Conservation (phyloP, 2,329 filamentous ascomycete species). For the Shiraia sp. region DNA sequence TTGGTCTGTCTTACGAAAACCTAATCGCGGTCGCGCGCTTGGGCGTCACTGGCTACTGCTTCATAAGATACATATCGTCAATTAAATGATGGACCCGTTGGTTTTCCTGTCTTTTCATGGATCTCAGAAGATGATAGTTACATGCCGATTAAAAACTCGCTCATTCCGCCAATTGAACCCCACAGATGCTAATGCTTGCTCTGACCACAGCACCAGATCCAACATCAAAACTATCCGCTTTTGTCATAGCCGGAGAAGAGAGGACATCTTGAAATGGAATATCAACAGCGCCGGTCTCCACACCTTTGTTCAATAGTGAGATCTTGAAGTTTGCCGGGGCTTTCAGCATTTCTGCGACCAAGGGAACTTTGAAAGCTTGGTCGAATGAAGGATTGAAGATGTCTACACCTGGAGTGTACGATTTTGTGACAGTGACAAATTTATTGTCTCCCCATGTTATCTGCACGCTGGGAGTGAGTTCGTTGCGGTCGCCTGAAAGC, state of each 20-base stretch:
- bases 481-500: slow-evolving; percentile 49
- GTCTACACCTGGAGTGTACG: slow-evolving; percentile 51
- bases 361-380: slow-evolving; percentile 50
- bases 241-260: slow-evolving; percentile 21
- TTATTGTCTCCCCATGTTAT: slow-evolving; percentile 49
- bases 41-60: too few relatives aligned
- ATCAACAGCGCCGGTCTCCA: slow-evolving; percentile 29
- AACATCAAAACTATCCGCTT: slow-evolving; percentile 29
- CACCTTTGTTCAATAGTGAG: slow-evolving; percentile 32
- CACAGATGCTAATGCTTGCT: slow-evolving; percentile 27
- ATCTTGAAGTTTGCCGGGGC: slow-evolving; percentile 29
- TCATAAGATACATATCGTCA: too few relatives aligned
- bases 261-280: slow-evolving; percentile 32
- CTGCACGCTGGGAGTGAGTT: slow-evolving; percentile 53
- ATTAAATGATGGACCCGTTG: too few relatives aligned
- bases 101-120: too few relatives aligned
- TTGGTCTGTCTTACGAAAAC: too few relatives aligned
- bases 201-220: slow-evolving; percentile 29
- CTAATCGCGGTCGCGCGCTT: too few relatives aligned
- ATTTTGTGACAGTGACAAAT: slow-evolving; percentile 50
- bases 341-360: slow-evolving; percentile 40
- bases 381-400: slow-evolving; percentile 56
- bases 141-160: too few relatives aligned
- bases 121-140: too few relatives aligned
- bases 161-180: slow-evolving; percentile 21